Conservation (phyloP, 306 rosid species). For the Prinsepia uniflora region DNA sequence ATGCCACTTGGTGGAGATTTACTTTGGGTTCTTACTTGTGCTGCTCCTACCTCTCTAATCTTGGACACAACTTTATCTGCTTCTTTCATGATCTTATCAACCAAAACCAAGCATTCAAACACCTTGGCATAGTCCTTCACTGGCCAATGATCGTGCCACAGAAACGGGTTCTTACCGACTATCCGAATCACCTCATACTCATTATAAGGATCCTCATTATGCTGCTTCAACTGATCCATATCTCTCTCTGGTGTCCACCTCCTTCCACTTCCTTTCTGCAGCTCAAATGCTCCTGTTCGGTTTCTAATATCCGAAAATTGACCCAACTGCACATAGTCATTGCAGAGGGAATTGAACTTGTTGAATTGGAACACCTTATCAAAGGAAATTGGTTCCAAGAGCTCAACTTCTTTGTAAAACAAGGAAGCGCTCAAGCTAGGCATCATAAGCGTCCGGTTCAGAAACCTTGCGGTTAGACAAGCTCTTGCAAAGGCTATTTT, state of each 20-base stretch:
- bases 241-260: slow-evolving; percentile 82
- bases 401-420: slow-evolving; percentile 81
- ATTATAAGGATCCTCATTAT: slow-evolving; percentile 43
- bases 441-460: slow-evolving; percentile 81
- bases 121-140: slow-evolving; percentile 75
- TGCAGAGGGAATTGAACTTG: slow-evolving; percentile 60
- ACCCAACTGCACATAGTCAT: slow-evolving; percentile 61
- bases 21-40: slow-evolving; percentile 19
- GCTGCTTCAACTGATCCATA: slow-evolving; percentile 59
- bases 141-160: slow-evolving; percentile 99
- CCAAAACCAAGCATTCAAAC: slow-evolving; percentile 75
- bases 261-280: slow-evolving; percentile 92
- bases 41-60: slow-evolving; percentile 54
- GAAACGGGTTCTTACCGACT: slow-evolving; percentile 81
- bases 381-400: slow-evolving; percentile 63
- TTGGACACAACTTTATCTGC: slow-evolving; percentile 63
- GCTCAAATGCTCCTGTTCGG: slow-evolving; percentile 44
- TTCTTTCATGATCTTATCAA: slow-evolving; percentile 59
- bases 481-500: slow-evolving; percentile 91
- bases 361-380: slow-evolving; percentile 72
- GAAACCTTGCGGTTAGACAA: slow-evolving; percentile 78
- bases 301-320: slow-evolving; percentile 40
- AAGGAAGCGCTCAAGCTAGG: slow-evolving; percentile 91
- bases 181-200: slow-evolving; percentile 55
- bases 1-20: slow-evolving; percentile 11